Base-by-base conservation (phyloP, 352 stramenopile genomes). In the Pythium aristosporum region DNA sequence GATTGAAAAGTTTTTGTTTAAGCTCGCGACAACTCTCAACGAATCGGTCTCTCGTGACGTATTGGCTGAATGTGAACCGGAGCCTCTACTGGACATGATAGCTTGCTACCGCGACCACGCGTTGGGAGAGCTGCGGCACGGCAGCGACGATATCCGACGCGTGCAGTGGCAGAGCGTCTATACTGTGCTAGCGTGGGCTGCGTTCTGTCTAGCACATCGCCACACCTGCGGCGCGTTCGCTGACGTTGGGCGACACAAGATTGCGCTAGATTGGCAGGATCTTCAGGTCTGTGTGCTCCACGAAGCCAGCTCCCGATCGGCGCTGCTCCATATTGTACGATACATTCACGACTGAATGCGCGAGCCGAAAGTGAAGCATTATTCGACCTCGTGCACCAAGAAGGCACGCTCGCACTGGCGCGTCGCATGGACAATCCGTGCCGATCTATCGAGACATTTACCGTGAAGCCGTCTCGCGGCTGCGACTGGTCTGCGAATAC, bases 381-480 rank as follows among this genome's bases (percentile, higher is more conserved):
- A 4, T 69, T 69, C n/a, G 62, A 69, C 32, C 30, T 69, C n/a
- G 34, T 25, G 1, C 39, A 63, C 21, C 62, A 61, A 34, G 55
- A 39, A 36, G 62, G 48, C 28, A 69, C 39, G 0, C 44, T 58
- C n/a, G 16, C 34, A 15, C 25, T 69, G 3, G 62, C 55, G 30
- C 46, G 62, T 10, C 25, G 13, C 28, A 55, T 69, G n/a, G 46
- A 9, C 54, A 53, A 16, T 18, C 51, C n/a, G 20, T 67, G 13
- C 36, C 55, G 13, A 43, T 44, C 18, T 63, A 69, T 46, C n/a
- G 55, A 47, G 56, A 59, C 30, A 20, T 62, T 13, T 61, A 67
- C 21, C n/a, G 48, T 10, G 42, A 61, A 43, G 21, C 57, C 15
- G 23, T 61, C 2, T 30, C 42, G 2, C 50, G 43, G 9, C 37